A percentile compares a stretch with the other conserved stretches of the same genome.
Conservation (phyloP, 2,329 filamentous ascomycete species). For the Cordyceps javanica region DNA sequence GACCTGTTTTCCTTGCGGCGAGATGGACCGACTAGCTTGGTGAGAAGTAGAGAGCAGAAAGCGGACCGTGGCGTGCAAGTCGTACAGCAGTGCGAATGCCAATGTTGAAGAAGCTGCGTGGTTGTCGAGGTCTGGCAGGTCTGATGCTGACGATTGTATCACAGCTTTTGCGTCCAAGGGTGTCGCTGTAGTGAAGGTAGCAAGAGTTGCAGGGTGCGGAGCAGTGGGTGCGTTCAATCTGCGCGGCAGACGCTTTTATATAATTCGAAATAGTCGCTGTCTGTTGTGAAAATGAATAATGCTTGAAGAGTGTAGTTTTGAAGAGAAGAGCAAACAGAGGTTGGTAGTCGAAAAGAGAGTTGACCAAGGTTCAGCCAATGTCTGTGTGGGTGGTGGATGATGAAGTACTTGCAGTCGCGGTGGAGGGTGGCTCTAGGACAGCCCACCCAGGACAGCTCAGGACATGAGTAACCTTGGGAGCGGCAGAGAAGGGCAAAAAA, state of each 20-base stretch:
- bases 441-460: background rate
- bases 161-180: background rate
- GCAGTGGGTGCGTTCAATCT: background rate
- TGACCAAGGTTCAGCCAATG: conserved; percentile 1
- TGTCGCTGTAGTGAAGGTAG: conserved; percentile 5
- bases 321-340: conserved; percentile 1
- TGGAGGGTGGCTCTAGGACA: background rate
- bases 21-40: background rate
- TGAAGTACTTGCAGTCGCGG: conserved; percentile 8
- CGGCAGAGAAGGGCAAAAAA: too few species aligned
- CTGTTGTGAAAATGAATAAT: background rate
- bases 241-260: background rate
- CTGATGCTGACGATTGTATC: background rate
- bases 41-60: background rate
- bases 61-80: background rate
- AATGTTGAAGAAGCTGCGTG: background rate
- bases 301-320: background rate
- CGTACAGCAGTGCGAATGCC: conserved; percentile 1
- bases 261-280: background rate
- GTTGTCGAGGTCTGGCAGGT: background rate
- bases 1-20: background rate
- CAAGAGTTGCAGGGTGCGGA: background rate
- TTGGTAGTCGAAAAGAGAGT: conserved; percentile 3
- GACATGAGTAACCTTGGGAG: background rate
- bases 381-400: conserved; percentile 8